Base-by-base conservation (phyloP, 108 stramenopile genomes). In the Nitzschia sp. region DNA sequence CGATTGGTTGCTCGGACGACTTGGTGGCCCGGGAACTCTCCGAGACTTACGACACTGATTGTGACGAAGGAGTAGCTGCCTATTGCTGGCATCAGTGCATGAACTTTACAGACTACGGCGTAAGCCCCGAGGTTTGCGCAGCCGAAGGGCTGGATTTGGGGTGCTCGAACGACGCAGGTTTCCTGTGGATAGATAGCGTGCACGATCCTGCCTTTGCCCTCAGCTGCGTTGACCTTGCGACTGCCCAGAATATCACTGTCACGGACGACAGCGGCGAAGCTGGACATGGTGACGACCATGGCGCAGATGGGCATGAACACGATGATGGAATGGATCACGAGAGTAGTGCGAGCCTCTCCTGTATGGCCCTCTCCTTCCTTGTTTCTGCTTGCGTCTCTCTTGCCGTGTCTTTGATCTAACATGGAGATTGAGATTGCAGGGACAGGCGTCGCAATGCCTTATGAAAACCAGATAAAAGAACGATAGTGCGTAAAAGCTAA, bases 51-150 rank as follows among this genome's bases (percentile, higher is more conserved):
- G 70, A 56, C 0, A 54, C 49, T 13, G 24, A 59, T 24, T 95
- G 94, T 70, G 79, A 85, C 26, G 77, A 79, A 34, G 75, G 80
- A 47, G 29, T 15, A 28, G 54, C 79, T 60, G 24, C 82, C 34
- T 86, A 76, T 58, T 95, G 94, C 73, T 95, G 94, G 94, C 85
- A 84, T 46, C 71, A 78, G n/a, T 95, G 94, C 78, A 80, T 85
- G 83, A 31, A 67, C 42, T 62, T 86, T 11, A 51, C 67, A 18
- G 87, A 88, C 2, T 68, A 64, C 29, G 60, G 64, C 3, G 78
- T 86, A 58, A 78, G 29, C 54, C 65, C 69, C 15, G 78, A 82
- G 8, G 74, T 76, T 15, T 95, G 94, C 51, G 63, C 34, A 15
- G 80, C 69, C 15, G 76, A 81, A 36, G 79, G 69, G 27, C 66